phyloP scores from a whole-genome alignment of 352 stramenopile genomes.

The Phytopythium ostracodes region DNA sequence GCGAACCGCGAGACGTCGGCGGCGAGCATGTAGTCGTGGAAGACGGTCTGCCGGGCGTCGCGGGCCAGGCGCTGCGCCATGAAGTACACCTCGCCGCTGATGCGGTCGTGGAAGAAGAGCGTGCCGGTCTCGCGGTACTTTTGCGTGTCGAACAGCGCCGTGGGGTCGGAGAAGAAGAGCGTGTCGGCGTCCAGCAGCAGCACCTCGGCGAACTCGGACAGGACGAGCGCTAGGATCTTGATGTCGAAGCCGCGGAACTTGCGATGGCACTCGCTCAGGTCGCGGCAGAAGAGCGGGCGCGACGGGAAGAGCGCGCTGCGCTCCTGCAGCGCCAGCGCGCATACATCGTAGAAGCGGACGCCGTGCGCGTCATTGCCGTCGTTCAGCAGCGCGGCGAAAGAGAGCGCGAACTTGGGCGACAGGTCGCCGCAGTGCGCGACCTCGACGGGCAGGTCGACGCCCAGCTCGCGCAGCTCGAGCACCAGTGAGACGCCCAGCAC shows the following conservation, averaged over 20 bases:
- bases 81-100: constrained; percentile 22
- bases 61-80: neutral
- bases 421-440: constrained; percentile 71
- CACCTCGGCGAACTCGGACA: constrained; percentile 64
- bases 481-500: constrained; percentile 56
- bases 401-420: constrained; percentile 25
- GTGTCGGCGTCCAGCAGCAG: constrained; percentile 77
- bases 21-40: constrained; percentile 33
- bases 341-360: constrained; percentile 67
- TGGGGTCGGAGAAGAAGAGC: constrained; percentile 58
- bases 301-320: constrained; percentile 20
- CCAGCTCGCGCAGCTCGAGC: constrained; percentile 48
- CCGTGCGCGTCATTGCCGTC: neutral
- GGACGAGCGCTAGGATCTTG: constrained; percentile 58
- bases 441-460: constrained; percentile 57
- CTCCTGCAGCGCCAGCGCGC: constrained; percentile 28
- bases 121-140: constrained; percentile 54
- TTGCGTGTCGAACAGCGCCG: constrained; percentile 42
- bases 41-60: constrained; percentile 4
- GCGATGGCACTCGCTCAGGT: constrained; percentile 34
- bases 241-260: constrained; percentile 57
- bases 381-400: constrained; percentile 28
- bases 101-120: constrained; percentile 70
- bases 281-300: constrained; percentile 48
- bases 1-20: constrained; percentile 32